phyloP scores from a whole-genome alignment of 345 rosid species.

The Populus davidiana region DNA sequence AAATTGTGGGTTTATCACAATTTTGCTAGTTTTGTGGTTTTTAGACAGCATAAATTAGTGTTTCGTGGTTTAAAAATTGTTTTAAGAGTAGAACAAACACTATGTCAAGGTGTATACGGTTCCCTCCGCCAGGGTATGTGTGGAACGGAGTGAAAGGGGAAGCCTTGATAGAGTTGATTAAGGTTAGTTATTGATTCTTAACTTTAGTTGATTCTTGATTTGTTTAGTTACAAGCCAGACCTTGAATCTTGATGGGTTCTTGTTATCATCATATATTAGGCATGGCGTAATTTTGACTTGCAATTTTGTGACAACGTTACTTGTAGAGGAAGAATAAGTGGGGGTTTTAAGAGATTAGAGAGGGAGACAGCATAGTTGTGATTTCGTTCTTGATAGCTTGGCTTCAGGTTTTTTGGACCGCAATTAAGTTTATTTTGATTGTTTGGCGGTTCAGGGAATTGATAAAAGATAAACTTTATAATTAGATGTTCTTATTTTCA shows the following conservation, averaged over 20 bases:
- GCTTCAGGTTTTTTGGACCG: background rate
- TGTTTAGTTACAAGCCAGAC: too few species aligned
- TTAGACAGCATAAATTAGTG: background rate
- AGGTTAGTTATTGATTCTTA: background rate
- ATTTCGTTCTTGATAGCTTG: background rate
- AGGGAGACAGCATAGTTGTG: background rate
- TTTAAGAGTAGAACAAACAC: background rate
- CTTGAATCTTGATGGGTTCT: background rate
- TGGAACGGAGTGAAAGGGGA: background rate
- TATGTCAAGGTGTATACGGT: background rate
- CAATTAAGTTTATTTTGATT: background rate
- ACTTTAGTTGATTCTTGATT: background rate
- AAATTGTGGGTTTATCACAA: too few species aligned
- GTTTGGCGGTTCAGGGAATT: background rate
- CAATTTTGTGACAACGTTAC: background rate
- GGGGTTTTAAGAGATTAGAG: background rate
- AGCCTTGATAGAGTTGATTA: background rate
- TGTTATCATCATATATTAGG: background rate
- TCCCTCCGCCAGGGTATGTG: background rate
- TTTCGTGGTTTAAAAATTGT: background rate
- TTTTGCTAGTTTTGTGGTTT: too few species aligned
- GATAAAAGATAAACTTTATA: background rate
- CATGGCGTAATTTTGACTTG: background rate
- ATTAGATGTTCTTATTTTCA: background rate
- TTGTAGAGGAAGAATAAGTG: background rate